Conservation (phyloP, 495 filamentous ascomycete species). For the Aspergillus panamensis region DNA sequence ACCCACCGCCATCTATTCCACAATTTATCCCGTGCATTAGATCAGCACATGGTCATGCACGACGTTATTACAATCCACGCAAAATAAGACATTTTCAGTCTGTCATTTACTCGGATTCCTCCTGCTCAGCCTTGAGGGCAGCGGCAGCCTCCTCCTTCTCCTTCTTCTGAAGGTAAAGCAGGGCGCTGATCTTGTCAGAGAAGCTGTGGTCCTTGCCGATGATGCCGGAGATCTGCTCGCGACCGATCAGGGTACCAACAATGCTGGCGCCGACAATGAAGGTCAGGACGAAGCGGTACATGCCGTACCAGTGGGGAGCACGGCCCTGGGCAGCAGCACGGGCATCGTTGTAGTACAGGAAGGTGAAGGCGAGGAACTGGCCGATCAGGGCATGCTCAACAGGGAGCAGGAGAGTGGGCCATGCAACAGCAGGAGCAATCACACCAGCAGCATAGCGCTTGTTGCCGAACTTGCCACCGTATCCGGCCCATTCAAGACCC, state of each 20-base stretch:
- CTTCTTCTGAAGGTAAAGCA: conserved; percentile 57
- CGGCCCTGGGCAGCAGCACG: conserved; percentile 71
- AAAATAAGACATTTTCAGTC: neutral
- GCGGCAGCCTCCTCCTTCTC: conserved; percentile 60
- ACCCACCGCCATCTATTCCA: too few relatives aligned
- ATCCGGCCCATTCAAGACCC: conserved; percentile 77
- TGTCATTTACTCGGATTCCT: conserved; percentile 45
- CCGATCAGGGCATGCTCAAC: conserved; percentile 83
- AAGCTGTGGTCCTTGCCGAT: conserved; percentile 44
- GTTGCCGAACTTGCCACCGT: conserved; percentile 69
- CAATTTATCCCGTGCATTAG: conserved; percentile 1
- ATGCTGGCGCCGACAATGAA: conserved; percentile 88
- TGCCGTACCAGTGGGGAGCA: conserved; percentile 88
- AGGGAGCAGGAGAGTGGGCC: conserved; percentile 88
- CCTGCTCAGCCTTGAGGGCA: conserved; percentile 44
- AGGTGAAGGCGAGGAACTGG: conserved; percentile 85
- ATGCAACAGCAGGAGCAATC: conserved; percentile 77
- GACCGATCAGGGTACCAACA: conserved; percentile 78
- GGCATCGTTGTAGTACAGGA: conserved; percentile 85
- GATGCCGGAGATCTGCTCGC: conserved; percentile 73
- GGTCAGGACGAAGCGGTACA: conserved; percentile 93
- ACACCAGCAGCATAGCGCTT: conserved; percentile 81
- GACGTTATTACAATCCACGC: neutral
- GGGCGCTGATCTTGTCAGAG: conserved; percentile 61
- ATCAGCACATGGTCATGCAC: neutral